Evolutionary conservation across 1,284 basidiomycete species (phyloP), one percentile per base, ranked within the genome.

Genomic region (Neolentinus lepideus): DNA sequence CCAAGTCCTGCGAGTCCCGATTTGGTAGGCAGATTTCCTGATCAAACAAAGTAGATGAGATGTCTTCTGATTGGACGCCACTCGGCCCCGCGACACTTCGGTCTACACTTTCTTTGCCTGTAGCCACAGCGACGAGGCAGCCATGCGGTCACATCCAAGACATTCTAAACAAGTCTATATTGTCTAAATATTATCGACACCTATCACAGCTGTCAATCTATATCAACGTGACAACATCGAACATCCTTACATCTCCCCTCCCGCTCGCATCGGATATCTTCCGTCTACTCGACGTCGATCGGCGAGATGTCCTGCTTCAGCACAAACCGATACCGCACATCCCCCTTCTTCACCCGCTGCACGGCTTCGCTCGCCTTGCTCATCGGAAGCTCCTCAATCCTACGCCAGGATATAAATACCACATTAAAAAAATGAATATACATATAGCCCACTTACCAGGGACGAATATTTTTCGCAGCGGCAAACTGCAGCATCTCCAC

Each of bases 401-500:
- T 71, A 36, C n/a, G n/a, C n/a, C n/a, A 26, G 16, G 12, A n/a
- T 25, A 26, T 6, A 16, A 50, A 29, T 14, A 35, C 16, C 29
- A 52, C n/a, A 31, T 19, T 31, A 3, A 29, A 16, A 8, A 21
- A n/a, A 16, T 43, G 26, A 33, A 35, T 19, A 24, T 19, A 29
- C 12, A 9, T 9, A 52, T 11, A 52, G 4, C 4, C 29, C 8
- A 51, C 48, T 3, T 29, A 52, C 69, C 76, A 78, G 2, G 77
- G 76, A 60, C 74, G 71, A 63, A 82, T 69, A 14, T 70, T 67
- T 67, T 85, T 80, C 60, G 83, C 71, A 4, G 74, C 76, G 3
- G 80, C 82, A n/a, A 85, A 71, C 58, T 81, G 64, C 36, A 84
- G 70, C 84, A 86, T 87, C 56, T 75, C 72, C 21, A 79, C 62